These are phyloP conservation scores for Umbelopsis isabellina DNA, from an alignment of 192 early-diverging fungal species.

Conservation along the genomic window DNA sequence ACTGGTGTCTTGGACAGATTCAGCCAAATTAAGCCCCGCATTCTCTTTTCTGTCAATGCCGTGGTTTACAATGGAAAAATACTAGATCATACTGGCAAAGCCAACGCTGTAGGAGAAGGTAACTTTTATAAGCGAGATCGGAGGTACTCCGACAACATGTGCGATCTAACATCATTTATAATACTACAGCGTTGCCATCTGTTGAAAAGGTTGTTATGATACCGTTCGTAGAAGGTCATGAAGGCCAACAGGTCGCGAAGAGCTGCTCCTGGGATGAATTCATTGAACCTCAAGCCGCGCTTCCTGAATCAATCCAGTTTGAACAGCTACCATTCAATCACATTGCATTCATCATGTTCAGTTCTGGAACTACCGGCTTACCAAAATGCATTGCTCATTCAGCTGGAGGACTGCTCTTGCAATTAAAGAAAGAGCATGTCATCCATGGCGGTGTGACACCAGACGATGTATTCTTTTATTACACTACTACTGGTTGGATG, in stretches of 20 bases:
- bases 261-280: conserved; percentile 49
- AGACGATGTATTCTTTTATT: conserved; percentile 88
- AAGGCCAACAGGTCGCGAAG: conserved; percentile 28
- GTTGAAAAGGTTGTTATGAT: conserved; percentile 80
- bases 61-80: conserved; percentile 91
- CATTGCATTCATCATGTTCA: conserved; percentile 90
- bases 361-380: conserved; percentile 92
- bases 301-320: conserved; percentile 61
- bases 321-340: conserved; percentile 90
- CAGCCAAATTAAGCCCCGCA: conserved; percentile 86
- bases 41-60: conserved; percentile 89
- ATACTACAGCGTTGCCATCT: conserved; percentile 52
- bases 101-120: conserved; percentile 70
- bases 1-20: conserved; percentile 92
- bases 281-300: conserved; percentile 44
- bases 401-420: conserved; percentile 86
- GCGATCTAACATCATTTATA: background rate
- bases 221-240: conserved; percentile 60
- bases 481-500: conserved; percentile 95
- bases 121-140: background rate
- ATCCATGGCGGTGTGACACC: conserved; percentile 78
- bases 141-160: too few relatives aligned
- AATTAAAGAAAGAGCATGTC: conserved; percentile 93
- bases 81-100: conserved; percentile 79
- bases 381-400: conserved; percentile 98